Percentiles rank a stretch among this genome's conserved stretches.
Evolutionary conservation across 345 rosid genomes (phyloP).

Genomic region (Lepidium africanum): DNA sequence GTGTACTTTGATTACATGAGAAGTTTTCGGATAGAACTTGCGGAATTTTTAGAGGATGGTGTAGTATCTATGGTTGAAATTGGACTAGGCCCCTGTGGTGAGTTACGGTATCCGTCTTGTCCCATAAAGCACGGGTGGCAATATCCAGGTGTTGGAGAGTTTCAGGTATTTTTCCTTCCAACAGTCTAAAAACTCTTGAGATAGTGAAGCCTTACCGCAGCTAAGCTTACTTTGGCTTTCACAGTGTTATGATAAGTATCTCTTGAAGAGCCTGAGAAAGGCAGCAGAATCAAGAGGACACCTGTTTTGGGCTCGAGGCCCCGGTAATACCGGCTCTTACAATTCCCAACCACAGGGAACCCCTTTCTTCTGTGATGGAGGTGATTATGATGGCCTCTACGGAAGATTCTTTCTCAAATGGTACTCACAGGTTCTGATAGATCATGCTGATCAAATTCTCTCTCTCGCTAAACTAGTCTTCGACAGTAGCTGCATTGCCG

Average conservation of each 20-base stretch:
- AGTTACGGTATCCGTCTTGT: constrained; percentile 85
- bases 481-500: constrained; percentile 60
- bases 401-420: constrained; percentile 96
- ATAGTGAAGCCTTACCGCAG: not conserved
- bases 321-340: constrained; percentile 83
- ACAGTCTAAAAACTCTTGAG: not conserved
- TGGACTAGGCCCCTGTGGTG: constrained; percentile 98
- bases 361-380: constrained; percentile 93
- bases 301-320: constrained; percentile 79
- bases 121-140: constrained; percentile 99
- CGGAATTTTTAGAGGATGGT: constrained; percentile 60
- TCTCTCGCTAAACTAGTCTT: constrained; percentile 83
- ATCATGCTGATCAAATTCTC: constrained; percentile 77
- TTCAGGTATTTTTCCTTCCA: constrained; percentile 54
- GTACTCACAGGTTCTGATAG: constrained; percentile 73
- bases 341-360: constrained; percentile 85
- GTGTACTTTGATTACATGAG: constrained; percentile 98
- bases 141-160: constrained; percentile 97
- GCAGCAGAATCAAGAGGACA: constrained; percentile 83
- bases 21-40: constrained; percentile 87
- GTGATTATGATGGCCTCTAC: constrained; percentile 82
- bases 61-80: constrained; percentile 72
- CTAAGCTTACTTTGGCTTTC: constrained; percentile 5
- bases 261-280: constrained; percentile 66
- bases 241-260: constrained; percentile 90